Evolutionary conservation across 805 yeast genomes (phyloP), one percentile per base, ranked within the genome.

Genomic region (Candida bentonensis): DNA sequence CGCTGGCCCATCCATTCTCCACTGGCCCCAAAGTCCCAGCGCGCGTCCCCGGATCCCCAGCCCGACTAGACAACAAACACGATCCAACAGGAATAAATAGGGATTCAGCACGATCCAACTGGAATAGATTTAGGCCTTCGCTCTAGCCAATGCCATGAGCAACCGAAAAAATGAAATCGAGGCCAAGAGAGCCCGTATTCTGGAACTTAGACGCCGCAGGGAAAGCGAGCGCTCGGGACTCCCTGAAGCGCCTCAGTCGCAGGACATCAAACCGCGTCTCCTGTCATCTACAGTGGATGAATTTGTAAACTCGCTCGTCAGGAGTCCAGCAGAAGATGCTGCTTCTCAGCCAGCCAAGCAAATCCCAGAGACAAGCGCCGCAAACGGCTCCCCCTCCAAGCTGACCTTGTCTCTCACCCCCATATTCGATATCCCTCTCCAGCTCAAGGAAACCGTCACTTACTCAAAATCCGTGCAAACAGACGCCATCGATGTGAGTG

Each of bases 141-240:
- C 15, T 15, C 15, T 44, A 9, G 48, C 51, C 40, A 44, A 34
- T 21, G 23, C 27, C n/a, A 36, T 36, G 49, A 48, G 44, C 48
- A 56, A 54, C 42, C 53, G 72, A 48, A 49, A 58, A 28, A 68
- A 62, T 42, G 69, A 69, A 51, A 66, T 78, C 39, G 81, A 76
- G 52, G 73, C 72, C 44, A 75, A 76, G 50, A 62, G 67, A 46
- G 69, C 65, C 40, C 65, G 69, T 44, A 56, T 78, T 26, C 73
- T 73, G 25, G 74, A 72, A 55, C 63, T 78, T n/a, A 60, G 76
- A 27, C 66, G 65, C 30, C 69, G 66, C 51, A 55, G 80, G 25
- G 70, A 63, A 9, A 49, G 47, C 9, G 17, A 23, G 22, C 41
- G 22, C 17, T 21, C 23, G 23, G 25, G 39, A 17, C 33, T 17